Evolutionary conservation across 2,329 filamentous ascomycete species (phyloP).

Genomic region (Ambrosiella xylebori): DNA sequence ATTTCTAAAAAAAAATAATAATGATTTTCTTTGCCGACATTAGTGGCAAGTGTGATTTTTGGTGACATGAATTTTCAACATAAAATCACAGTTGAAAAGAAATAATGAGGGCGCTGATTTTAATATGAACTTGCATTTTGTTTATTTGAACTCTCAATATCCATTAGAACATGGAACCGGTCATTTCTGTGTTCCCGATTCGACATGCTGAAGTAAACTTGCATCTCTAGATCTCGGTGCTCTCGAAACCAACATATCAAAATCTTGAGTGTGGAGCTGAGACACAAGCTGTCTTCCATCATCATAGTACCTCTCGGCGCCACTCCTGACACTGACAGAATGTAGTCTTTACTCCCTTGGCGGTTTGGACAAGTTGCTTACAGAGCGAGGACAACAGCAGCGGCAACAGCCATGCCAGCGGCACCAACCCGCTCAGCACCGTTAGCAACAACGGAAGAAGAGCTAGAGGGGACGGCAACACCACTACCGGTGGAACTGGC

Average conservation of each 20-base stretch:
- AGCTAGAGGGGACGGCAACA: conserved; percentile 15
- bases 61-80: not conserved
- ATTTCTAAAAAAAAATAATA: not conserved
- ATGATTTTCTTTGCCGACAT: no score
- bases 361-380: conserved; percentile 13
- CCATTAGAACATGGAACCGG: not conserved
- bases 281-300: not conserved
- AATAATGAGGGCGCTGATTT: not conserved
- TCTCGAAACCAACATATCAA: not conserved
- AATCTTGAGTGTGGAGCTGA: no score
- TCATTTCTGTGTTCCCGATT: not conserved
- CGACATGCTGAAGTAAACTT: not conserved
- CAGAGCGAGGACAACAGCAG: conserved; percentile 19
- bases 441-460: conserved; percentile 14
- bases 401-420: conserved; percentile 17
- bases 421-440: conserved; percentile 17
- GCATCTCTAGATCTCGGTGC: not conserved
- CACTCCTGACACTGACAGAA: not conserved
- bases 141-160: not conserved
- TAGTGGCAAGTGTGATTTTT: no score
- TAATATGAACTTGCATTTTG: not conserved
- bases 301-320: not conserved
- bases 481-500: conserved; percentile 10
- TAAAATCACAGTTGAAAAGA: not conserved
- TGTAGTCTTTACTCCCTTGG: not conserved